phyloP scores from a whole-genome alignment of 345 rosid genomes.

The Moringa oleifera region DNA sequence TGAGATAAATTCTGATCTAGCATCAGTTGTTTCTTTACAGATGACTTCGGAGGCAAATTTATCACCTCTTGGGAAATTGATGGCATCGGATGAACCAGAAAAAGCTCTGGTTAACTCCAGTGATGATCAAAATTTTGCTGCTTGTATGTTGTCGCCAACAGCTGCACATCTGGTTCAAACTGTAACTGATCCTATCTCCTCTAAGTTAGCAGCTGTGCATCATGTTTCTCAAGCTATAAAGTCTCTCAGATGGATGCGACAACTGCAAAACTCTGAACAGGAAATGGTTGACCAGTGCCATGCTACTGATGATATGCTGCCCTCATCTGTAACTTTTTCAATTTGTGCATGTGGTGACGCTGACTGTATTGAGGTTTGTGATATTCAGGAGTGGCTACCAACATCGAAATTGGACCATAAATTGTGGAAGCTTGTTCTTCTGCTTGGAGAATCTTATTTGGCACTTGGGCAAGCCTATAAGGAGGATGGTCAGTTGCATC shows the following conservation, averaged over 20 bases:
- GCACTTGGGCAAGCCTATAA: slow-evolving; percentile 82
- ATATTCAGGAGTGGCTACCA: slow-evolving; percentile 91
- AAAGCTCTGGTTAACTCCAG: slow-evolving; percentile 17
- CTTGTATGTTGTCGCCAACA: slow-evolving; percentile 30
- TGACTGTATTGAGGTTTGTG: slow-evolving; percentile 96
- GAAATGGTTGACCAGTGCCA: slow-evolving; percentile 27
- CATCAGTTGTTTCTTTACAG: slow-evolving; percentile 31
- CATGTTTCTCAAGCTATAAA: slow-evolving; percentile 98
- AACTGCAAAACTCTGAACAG: slow-evolving; percentile 53
- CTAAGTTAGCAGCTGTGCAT: slow-evolving; percentile 80
- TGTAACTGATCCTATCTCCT: slow-evolving; percentile 56
- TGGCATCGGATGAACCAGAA: slow-evolving; percentile 17
- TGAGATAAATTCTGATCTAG: slow-evolving; percentile 15
- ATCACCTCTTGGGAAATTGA: slow-evolving; percentile 23
- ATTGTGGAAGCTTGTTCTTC: slow-evolving; percentile 92
- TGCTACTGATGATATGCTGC: slow-evolving; percentile 26
- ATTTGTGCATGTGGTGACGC: slow-evolving; percentile 93
- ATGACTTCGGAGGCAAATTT: slow-evolving; percentile 37
- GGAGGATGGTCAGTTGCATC: slow-evolving; percentile 79
- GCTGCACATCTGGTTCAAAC: slow-evolving; percentile 44
- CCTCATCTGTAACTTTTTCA: slow-evolving; percentile 41
- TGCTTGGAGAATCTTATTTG: slow-evolving; percentile 92
- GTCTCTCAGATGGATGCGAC: slow-evolving; percentile 89
- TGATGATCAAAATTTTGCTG: slow-evolving; percentile 31
- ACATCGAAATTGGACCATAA: slow-evolving; percentile 77